Percentiles rank a stretch among this genome's conserved stretches.
Evolutionary conservation across 352 stramenopile genomes (phyloP).

Genomic region (Phytophthora citrophthora): DNA sequence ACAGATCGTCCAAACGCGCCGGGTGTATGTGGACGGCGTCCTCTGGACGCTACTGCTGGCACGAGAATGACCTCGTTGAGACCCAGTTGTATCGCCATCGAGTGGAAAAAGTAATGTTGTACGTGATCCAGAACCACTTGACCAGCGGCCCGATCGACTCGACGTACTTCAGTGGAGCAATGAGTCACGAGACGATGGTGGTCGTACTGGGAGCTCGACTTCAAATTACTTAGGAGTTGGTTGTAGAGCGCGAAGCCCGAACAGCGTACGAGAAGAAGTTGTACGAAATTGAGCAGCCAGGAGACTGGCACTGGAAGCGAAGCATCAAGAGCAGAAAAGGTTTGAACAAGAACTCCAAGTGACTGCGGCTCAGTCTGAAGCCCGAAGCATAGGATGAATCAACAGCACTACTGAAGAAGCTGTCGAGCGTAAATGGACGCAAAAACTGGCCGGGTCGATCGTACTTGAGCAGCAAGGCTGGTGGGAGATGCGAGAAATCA

Average conservation of each 20-base stretch:
- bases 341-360: conserved; percentile 59
- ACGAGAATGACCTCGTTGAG: conserved; percentile 43
- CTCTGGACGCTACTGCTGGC: conserved; percentile 61
- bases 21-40: conserved; percentile 45
- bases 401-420: conserved; percentile 17
- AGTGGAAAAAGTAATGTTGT: conserved; percentile 61
- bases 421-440: conserved; percentile 52
- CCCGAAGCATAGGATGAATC: conserved; percentile 27
- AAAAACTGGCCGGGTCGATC: conserved; percentile 47
- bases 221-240: conserved; percentile 48
- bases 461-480: conserved; percentile 53
- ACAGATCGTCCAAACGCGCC: conserved; percentile 59
- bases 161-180: conserved; percentile 53
- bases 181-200: conserved; percentile 63
- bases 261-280: conserved; percentile 63
- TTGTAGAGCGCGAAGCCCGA: conserved; percentile 48
- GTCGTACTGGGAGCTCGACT: conserved; percentile 47
- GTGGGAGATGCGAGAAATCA: conserved; percentile 72
- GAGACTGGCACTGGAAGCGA: conserved; percentile 60
- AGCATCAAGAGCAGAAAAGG: conserved; percentile 67
- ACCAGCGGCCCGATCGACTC: conserved; percentile 43
- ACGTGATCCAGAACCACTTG: conserved; percentile 56
- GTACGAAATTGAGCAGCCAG: conserved; percentile 63
- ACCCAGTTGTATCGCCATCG: conserved; percentile 48
- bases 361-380: conserved; percentile 32